Percentiles rank a stretch among this genome's conserved stretches.
phyloP scores from a whole-genome alignment of 352 stramenopile genomes.

The Blastocystis sp. region DNA sequence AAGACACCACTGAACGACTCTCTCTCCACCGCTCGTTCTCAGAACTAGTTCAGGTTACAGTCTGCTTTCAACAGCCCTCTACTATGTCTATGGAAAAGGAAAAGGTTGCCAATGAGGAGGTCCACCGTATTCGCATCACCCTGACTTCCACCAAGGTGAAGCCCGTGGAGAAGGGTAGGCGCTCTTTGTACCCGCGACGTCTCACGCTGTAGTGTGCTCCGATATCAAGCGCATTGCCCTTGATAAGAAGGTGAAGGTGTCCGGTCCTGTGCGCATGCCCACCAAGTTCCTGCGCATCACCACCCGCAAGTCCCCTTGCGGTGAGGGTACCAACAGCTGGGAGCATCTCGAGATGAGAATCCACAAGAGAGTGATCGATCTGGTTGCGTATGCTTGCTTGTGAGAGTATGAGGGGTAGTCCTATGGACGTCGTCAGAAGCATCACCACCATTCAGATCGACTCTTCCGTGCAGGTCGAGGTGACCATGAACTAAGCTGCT shows the following conservation, averaged over 20 bases:
- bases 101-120: no score
- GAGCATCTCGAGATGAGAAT: no score
- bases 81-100: no score
- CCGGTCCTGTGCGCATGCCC: slow-evolving; percentile 92
- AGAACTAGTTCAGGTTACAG: slow-evolving; percentile 66
- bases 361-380: slow-evolving; percentile 48
- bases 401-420: slow-evolving; percentile 66
- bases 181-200: slow-evolving; percentile 86
- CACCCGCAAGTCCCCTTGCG: no score
- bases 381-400: slow-evolving; percentile 79
- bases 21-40: neutral
- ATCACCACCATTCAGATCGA: slow-evolving; percentile 81
- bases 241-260: slow-evolving; percentile 96
- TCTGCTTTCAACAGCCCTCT: slow-evolving; percentile 55
- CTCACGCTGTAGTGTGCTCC: slow-evolving; percentile 94
- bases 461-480: slow-evolving; percentile 61
- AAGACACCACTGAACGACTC: neutral
- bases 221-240: slow-evolving; percentile 75
- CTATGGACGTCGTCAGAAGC: slow-evolving; percentile 75
- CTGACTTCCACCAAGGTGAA: no score
- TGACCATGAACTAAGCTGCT: slow-evolving; percentile 52
- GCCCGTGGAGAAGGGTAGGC: no score
- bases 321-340: no score
- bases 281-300: slow-evolving; percentile 73
- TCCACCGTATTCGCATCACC: no score